These are phyloP conservation scores for Stylonectria norvegica DNA, from an alignment of 2,329 filamentous ascomycete species.

Conservation along the genomic window DNA sequence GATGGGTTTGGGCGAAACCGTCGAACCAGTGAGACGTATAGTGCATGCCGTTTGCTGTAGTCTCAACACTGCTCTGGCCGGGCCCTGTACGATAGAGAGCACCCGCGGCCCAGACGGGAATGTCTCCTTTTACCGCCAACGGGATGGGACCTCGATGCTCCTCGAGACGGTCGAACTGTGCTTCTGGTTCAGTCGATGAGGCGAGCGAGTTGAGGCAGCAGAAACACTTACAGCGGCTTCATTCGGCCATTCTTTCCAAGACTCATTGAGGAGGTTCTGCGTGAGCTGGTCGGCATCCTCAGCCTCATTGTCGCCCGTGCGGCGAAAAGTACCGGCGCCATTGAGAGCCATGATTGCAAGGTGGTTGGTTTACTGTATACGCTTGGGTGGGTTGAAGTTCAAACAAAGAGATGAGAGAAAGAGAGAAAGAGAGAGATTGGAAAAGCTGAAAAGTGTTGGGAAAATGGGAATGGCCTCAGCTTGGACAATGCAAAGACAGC, in stretches of 20 bases:
- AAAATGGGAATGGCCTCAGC: too few relatives aligned
- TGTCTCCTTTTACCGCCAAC: conserved; percentile 60
- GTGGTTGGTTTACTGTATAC: too few relatives aligned
- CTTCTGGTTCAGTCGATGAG: background rate
- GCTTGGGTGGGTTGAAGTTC: too few relatives aligned
- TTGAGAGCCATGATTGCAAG: conserved; percentile 26
- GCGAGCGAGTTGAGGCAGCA: accelerated
- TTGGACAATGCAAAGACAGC: too few relatives aligned
- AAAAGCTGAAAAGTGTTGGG: too few relatives aligned
- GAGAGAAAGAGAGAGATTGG: too few relatives aligned
- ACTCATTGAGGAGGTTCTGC: conserved; percentile 27
- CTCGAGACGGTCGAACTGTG: conserved; percentile 63
- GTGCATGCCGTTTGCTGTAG: conserved; percentile 56
- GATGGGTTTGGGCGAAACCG: conserved; percentile 67
- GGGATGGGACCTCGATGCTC: conserved; percentile 64
- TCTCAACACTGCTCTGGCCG: conserved; percentile 59
- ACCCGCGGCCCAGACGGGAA: conserved; percentile 70
- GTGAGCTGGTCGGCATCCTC: conserved; percentile 23
- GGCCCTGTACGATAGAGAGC: conserved; percentile 72
- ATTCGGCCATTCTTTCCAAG: conserved; percentile 46
- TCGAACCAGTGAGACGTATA: conserved; percentile 77
- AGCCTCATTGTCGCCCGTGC: conserved; percentile 26
- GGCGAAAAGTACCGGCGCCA: conserved; percentile 22
- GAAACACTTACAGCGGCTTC: conserved; percentile 40
- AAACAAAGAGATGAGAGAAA: too few relatives aligned